Conservation (phyloP, 768 basidiomycete genomes). For the Lactarius sp. region DNA sequence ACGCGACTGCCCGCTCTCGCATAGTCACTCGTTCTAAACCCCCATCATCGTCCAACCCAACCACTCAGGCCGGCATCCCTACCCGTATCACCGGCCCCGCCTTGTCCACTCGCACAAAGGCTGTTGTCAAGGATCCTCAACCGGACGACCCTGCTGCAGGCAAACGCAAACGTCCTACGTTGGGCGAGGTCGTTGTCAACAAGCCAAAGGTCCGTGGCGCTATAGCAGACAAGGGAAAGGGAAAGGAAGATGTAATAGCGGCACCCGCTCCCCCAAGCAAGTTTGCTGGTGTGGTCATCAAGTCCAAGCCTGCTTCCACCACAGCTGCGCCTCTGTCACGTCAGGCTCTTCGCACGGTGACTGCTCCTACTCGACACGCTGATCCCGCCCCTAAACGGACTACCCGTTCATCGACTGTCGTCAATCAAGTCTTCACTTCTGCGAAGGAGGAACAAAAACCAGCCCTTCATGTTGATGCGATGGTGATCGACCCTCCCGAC, state of each 20-base stretch:
- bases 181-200: slow-evolving; percentile 67
- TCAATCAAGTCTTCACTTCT: slow-evolving; percentile 32
- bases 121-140: slow-evolving; percentile 38
- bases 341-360: slow-evolving; percentile 53
- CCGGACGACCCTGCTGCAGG: slow-evolving; percentile 45
- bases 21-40: slow-evolving; percentile 58
- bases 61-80: slow-evolving; percentile 34
- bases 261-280: slow-evolving; percentile 37
- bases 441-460: slow-evolving; percentile 30
- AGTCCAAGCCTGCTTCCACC: slow-evolving; percentile 50
- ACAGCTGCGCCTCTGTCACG: slow-evolving; percentile 33
- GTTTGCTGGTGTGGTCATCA: slow-evolving; percentile 55
- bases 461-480: slow-evolving; percentile 44
- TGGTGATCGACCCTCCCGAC: slow-evolving; percentile 37
- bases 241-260: slow-evolving; percentile 36
- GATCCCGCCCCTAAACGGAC: slow-evolving; percentile 24
- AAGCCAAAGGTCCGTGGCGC: slow-evolving; percentile 35
- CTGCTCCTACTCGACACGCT: slow-evolving; percentile 3
- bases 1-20: slow-evolving; percentile 46
- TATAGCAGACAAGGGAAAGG: slow-evolving; percentile 52
- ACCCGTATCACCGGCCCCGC: slow-evolving; percentile 43
- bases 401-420: slow-evolving; percentile 28
- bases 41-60: slow-evolving; percentile 40
- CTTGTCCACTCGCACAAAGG: slow-evolving; percentile 50
- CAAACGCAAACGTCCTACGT: slow-evolving; percentile 72